A percentile compares a stretch with the other conserved stretches of the same genome.
phyloP scores from a whole-genome alignment of 2,329 filamentous ascomycete genomes.

The Fusarium sp. region DNA sequence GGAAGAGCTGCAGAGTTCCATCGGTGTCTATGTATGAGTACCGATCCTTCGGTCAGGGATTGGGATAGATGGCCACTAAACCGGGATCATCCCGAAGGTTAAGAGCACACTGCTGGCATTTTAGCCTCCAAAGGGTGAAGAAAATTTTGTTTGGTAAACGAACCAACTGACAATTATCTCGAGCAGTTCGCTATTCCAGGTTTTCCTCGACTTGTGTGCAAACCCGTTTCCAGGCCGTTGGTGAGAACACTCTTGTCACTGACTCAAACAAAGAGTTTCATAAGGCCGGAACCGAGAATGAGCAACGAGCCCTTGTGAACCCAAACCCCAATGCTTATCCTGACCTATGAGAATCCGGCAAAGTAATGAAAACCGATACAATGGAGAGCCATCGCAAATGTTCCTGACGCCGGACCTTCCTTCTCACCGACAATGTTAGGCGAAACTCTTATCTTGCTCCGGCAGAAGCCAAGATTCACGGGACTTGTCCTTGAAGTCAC shows the following conservation, averaged over 20 bases:
- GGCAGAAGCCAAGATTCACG: constrained; percentile 30
- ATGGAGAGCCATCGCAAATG: constrained; percentile 7
- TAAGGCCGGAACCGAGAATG: not conserved
- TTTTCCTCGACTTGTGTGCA: not conserved
- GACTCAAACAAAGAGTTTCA: not conserved
- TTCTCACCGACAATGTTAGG: constrained; percentile 38
- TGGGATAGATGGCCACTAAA: constrained; percentile 23
- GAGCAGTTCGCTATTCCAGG: not conserved
- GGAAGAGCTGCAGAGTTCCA: constrained; percentile 39
- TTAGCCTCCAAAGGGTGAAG: not conserved
- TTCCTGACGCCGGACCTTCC: constrained; percentile 14
- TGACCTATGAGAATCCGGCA: constrained; percentile 17
- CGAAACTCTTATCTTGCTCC: constrained; percentile 27
- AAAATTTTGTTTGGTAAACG: not conserved
- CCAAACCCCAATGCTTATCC: constrained; percentile 19
- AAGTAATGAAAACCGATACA: constrained; percentile 11
- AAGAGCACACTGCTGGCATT: constrained; percentile 7
- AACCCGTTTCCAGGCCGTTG: not conserved
- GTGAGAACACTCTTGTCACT: not conserved
- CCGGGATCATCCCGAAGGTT: constrained; percentile 28
- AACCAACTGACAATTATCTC: constrained; percentile 2
- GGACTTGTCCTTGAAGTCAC: constrained; percentile 19
- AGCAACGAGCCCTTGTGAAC: constrained; percentile 14
- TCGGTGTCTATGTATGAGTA: constrained; percentile 36
- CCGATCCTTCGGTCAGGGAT: constrained; percentile 42